Evolutionary conservation across 768 basidiomycete genomes (phyloP), one percentile per base, ranked within the genome.

Genomic region (Nidularia sp.): DNA sequence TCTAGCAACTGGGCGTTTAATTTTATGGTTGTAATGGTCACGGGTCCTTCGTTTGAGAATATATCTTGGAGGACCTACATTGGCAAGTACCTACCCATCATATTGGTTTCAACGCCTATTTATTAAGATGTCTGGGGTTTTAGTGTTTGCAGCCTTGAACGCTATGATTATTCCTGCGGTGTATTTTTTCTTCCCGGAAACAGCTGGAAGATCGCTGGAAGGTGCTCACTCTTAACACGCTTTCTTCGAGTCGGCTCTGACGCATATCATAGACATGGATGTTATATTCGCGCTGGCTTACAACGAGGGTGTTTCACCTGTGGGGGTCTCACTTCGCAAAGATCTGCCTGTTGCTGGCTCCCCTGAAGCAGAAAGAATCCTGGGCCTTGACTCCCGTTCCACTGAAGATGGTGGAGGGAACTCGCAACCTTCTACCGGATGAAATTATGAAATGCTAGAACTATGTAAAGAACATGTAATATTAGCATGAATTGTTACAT

Each of bases 1-100:
- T 18, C 18, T 3, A 71, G 71, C 48, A 78, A 78, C 49, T 80
- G 77, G 82, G 79, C 74, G 15, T 84, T 82, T 58, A 83, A 83
- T 60, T 84, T 84, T 62, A 59, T 69, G 47, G 76, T 83, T 8
- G 80, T 83, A 9, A 82, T 84, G 81, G 75, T 83, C 54, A 83
- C 81, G 8, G 79, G 81, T 0, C 80, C 81, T 1, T 71, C 82
- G 3, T 84, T 84, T 59, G 73, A 75, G 54, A 75, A 79, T 51
- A 83, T 84, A 39, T 72, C 70, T 33, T 83, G 81, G 81, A 61
- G 73, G 32, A 84, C 83, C 12, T 84, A 84, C 60, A 84, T 84
- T 39, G 79, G 70, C 69, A 51, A 53, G 61, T 25, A n/a, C 8
- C 6, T 13, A 9, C 25, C 13, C 32, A 32, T 34, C 15, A 10